Evolutionary conservation across 2,329 filamentous ascomycete genomes (phyloP).

Genomic region (Zymoseptoria passerinii): DNA sequence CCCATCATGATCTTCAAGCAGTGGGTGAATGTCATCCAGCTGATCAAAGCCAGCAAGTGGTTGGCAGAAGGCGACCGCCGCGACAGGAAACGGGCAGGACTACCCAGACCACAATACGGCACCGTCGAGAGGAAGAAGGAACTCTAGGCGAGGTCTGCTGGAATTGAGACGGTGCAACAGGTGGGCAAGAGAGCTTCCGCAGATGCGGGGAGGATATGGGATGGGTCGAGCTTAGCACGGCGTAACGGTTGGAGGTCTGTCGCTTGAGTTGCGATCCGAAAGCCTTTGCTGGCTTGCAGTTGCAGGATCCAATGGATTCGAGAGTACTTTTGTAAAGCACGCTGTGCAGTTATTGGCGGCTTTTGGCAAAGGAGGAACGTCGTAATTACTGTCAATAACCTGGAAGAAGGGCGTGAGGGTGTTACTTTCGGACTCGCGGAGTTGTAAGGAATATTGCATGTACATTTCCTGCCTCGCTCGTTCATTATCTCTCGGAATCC

Average conservation of each 20-base stretch:
- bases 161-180: neutral
- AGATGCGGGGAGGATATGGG: neutral
- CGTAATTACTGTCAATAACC: neutral
- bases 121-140: slow-evolving; percentile 6
- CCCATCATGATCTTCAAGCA: slow-evolving; percentile 91
- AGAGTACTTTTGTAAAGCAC: neutral
- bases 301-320: neutral
- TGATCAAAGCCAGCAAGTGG: slow-evolving; percentile 87
- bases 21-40: slow-evolving; percentile 84
- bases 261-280: neutral
- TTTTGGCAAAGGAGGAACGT: neutral
- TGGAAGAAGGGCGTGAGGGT: neutral
- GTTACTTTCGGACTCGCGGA: neutral
- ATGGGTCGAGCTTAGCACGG: neutral
- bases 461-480: neutral
- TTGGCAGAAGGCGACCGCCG: slow-evolving; percentile 75
- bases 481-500: neutral
- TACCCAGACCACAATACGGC: slow-evolving; percentile 11
- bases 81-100: slow-evolving; percentile 22
- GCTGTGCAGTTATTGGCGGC: neutral
- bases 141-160: slow-evolving; percentile 1
- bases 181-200: neutral
- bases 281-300: neutral
- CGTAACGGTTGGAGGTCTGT: neutral
- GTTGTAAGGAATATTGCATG: neutral